Evolutionary conservation across 2,329 filamentous ascomycete genomes (phyloP).

Genomic region (Amesomyces nigricolor): DNA sequence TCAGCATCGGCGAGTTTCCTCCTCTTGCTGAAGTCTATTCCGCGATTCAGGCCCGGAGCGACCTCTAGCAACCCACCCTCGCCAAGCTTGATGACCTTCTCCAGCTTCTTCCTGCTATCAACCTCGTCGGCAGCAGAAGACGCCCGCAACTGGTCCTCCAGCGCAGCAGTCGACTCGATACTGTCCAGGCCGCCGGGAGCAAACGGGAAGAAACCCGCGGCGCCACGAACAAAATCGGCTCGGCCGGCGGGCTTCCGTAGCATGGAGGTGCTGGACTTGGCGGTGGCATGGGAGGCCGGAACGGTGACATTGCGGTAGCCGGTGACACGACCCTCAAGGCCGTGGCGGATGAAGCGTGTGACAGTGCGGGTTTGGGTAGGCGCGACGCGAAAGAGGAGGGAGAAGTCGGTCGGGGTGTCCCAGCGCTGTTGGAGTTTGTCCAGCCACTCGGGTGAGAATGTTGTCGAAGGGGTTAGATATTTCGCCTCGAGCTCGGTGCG

Average conservation of each 20-base stretch:
- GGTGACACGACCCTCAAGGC: conserved; percentile 84
- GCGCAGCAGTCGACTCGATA: conserved; percentile 76
- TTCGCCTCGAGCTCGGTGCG: conserved; percentile 67
- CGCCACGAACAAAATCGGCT: conserved; percentile 87
- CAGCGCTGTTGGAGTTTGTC: conserved; percentile 84
- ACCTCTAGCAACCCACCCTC: conserved; percentile 74
- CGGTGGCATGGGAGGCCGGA: conserved; percentile 79
- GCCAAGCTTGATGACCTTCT: conserved; percentile 79
- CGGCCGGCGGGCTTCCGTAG: conserved; percentile 77
- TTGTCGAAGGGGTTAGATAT: conserved; percentile 71
- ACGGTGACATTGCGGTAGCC: conserved; percentile 93
- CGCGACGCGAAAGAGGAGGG: conserved; percentile 79
- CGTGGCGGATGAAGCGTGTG: conserved; percentile 84
- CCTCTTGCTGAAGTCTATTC: conserved; percentile 63
- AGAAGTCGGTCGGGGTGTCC: conserved; percentile 74
- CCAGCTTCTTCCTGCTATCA: conserved; percentile 54
- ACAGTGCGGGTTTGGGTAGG: conserved; percentile 93
- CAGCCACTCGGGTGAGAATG: conserved; percentile 81
- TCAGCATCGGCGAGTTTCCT: conserved; percentile 52
- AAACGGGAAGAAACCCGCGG: conserved; percentile 90
- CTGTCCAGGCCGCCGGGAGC: conserved; percentile 83
- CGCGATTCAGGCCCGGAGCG: conserved; percentile 75
- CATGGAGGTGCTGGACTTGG: conserved; percentile 91
- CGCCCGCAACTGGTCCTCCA: conserved; percentile 67
- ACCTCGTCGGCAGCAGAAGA: conserved; percentile 38